Conservation (phyloP, 2,329 filamentous ascomycete species). For the Zymoseptoria ardabiliae region DNA sequence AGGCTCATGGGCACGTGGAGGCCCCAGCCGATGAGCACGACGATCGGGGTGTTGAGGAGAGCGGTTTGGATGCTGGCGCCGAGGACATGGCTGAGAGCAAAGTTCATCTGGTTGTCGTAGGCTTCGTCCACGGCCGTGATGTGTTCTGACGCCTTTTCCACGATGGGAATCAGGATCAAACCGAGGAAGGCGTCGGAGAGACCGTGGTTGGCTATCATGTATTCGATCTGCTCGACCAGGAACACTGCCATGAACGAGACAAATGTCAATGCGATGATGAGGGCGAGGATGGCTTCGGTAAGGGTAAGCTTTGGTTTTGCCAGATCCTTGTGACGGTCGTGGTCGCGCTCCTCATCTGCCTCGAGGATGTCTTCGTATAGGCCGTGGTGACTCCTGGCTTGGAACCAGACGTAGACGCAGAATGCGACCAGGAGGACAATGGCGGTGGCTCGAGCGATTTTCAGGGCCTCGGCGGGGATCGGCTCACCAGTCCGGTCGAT, state of each 20-base stretch:
- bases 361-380: conserved; percentile 71
- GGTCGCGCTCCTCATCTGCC: conserved; percentile 60
- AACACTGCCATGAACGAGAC: conserved; percentile 69
- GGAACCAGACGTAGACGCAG: conserved; percentile 57
- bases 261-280: conserved; percentile 57
- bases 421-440: conserved; percentile 67
- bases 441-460: conserved; percentile 63
- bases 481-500: conserved; percentile 5
- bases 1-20: conserved; percentile 61
- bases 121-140: conserved; percentile 78
- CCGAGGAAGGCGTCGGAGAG: conserved; percentile 56
- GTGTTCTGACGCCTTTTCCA: conserved; percentile 82
- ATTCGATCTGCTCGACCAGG: conserved; percentile 67
- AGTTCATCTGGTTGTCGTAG: conserved; percentile 69
- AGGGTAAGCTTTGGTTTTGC: conserved; percentile 64
- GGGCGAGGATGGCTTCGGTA: conserved; percentile 61
- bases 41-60: conserved; percentile 76
- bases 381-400: conserved; percentile 66
- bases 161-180: conserved; percentile 70
- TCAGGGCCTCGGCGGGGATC: conserved; percentile 48
- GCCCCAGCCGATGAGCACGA: conserved; percentile 79
- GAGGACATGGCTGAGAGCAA: conserved; percentile 76
- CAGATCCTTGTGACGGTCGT: conserved; percentile 54
- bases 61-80: conserved; percentile 85
- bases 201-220: conserved; percentile 44